These are phyloP conservation scores for Priceomyces fermenticarens DNA, from an alignment of 805 yeast species.

Conservation along the genomic window DNA sequence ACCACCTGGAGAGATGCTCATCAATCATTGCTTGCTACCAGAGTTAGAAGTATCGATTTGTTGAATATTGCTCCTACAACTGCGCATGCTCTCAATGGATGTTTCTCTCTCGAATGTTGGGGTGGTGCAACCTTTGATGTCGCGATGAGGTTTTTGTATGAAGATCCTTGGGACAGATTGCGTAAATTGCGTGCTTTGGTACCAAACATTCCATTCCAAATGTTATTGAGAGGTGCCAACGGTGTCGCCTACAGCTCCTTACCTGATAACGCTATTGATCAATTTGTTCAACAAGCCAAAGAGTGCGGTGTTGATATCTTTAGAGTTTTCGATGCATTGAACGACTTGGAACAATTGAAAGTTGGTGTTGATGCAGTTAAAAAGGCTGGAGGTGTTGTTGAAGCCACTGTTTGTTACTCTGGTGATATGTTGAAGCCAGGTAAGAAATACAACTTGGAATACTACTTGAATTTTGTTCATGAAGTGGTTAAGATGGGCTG, in stretches of 20 bases:
- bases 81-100: conserved; percentile 82
- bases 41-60: conserved; percentile 93
- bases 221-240: conserved; percentile 98
- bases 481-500: conserved; percentile 91
- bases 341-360: conserved; percentile 92
- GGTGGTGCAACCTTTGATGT: conserved; percentile 99
- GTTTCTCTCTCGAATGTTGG: conserved; percentile 98
- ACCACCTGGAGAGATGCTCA: conserved; percentile 99
- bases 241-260: conserved; percentile 98
- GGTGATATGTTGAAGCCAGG: conserved; percentile 98
- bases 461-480: conserved; percentile 80
- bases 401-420: conserved; percentile 96
- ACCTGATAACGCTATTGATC: conserved; percentile 98
- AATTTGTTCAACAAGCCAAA: conserved; percentile 92
- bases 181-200: conserved; percentile 83
- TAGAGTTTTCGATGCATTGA: conserved; percentile 96
- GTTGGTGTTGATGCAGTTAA: conserved; percentile 98
- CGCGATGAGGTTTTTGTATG: conserved; percentile 96
- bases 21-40: conserved; percentile 94
- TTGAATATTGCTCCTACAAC: conserved; percentile 92
- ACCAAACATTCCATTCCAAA: conserved; percentile 98
- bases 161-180: conserved; percentile 98
- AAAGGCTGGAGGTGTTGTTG: conserved; percentile 98
- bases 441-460: conserved; percentile 92
- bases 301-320: conserved; percentile 95